Base-by-base conservation (phyloP, 116 monocot genomes). In the Phalaenopsis hybrid region DNA sequence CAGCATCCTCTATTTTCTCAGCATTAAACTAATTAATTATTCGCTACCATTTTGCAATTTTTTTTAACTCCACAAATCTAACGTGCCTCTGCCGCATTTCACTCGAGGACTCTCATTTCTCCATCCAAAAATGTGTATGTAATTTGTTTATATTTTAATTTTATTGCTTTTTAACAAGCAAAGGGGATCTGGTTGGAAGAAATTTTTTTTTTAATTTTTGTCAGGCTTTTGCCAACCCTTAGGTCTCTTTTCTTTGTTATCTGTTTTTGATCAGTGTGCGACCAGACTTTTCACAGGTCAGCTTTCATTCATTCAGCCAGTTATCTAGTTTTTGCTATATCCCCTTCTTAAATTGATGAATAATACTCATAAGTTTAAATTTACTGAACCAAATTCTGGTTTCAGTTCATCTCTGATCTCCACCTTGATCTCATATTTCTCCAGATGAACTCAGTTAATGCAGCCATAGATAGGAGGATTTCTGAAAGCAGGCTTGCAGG, bases 391-490 rank as follows among this genome's bases (percentile, higher is more conserved):
- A 65, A 37, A 11, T 37, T 85, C 41, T 89, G 58, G 57, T 86
- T 63, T 63, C 43, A 58, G 43, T 63, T 73, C 3, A 44, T 72
- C 6, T 11, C 75, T 75, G 20, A 75, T 45, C 72, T 1, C 75
- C 31, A 31, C 31, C 6, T 59, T n/a, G 44, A 76, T 70, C 21
- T 73, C 48, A 76, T 81, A 8, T 74, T 79, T 88, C 86, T 82
- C 23, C 91, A 99, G 99, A 95, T 94, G 99, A 92, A 88, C 89
- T 99, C 99, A 50, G 83, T 95, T 52, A 91, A 95, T 85, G 99
- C 94, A 76, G 99, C 93, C 9, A 93, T 99, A 44, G 99, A 99
- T 84, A 85, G 94, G 82, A 87, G 95, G 80, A 95, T 99, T 86
- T 99, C 92, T 18, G 95, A 99, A 89, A 92, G 93, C 84, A 87